Conservation (phyloP, 148 eudicot species). For the Euryodendron excelsum region DNA sequence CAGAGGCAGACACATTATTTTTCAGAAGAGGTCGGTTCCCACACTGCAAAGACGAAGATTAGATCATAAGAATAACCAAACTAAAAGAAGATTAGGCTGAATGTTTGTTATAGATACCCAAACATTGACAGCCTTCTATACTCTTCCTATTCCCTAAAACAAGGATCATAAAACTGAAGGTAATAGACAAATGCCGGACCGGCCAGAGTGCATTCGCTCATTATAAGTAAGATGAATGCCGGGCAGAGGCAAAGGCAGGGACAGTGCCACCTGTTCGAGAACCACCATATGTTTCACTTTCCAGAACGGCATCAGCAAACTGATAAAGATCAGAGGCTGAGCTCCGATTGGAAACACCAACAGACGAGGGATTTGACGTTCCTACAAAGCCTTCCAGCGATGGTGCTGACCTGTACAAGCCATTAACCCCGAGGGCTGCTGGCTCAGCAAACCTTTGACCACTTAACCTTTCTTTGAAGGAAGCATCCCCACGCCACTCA, state of each 20-base stretch:
- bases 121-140: background rate
- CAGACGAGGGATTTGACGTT: conserved; percentile 14
- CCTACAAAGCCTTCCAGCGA: conserved; percentile 25
- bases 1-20: background rate
- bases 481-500: conserved; percentile 23
- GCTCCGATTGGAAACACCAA: conserved; percentile 22
- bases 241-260: conserved; percentile 1
- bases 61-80: background rate
- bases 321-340: conserved; percentile 43
- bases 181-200: background rate
- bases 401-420: conserved; percentile 23
- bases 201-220: conserved; percentile 1
- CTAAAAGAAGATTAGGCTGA: background rate
- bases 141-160: background rate
- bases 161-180: background rate
- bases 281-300: conserved; percentile 23
- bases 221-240: conserved; percentile 18
- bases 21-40: background rate
- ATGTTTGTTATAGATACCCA: background rate
- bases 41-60: background rate
- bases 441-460: conserved; percentile 21
- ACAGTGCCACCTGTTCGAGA: conserved; percentile 21
- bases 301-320: conserved; percentile 43
- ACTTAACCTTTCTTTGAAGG: conserved; percentile 14
- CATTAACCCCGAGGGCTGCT: conserved; percentile 10